Evolutionary conservation across 768 basidiomycete species (phyloP), one percentile per base, ranked within the genome.

Genomic region (Pleurotus ostreatus): DNA sequence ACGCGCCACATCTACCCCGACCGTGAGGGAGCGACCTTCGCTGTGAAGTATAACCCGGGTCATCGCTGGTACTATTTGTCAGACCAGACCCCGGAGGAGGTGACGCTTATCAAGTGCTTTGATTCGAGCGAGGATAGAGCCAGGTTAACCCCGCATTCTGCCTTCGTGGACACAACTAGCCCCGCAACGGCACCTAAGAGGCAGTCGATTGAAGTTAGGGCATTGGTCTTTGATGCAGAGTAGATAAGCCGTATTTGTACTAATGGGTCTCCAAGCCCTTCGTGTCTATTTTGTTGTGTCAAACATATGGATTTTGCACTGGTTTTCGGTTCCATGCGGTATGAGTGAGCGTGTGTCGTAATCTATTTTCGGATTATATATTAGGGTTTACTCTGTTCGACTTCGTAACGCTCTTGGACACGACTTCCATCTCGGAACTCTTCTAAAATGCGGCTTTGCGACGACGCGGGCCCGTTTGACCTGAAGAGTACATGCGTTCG

Each of bases 151-250:
- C 83, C 85, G 3, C 86, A 88, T 61, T 82, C 81, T n/a, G 83
- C 74, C 2, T 87, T 86, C 66, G 57, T 71, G 26, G 84, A 86
- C 57, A 77, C 79, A 1, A 69, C 70, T 1, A 83, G 80, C 3
- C 83, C 82, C 1, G 63, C 70, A 38, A 80, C 71, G 45, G 71
- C 80, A 0, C 79, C 78, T 4, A 65, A 70, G 3, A 69, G 84
- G 46, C 77, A 85, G 65, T 85, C 83, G 0, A 85, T 86, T 48
- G 85, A 87, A 67, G 60, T 87, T 20, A 68, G 84, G 25, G 78
- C 83, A 7, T 73, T 87, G 37, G 83, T 85, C n/a, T 87, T 85
- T 62, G 83, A 85, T 61, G 79, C 23, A 6, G 47, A 48, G 47
- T 48, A 48, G 47, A 34, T 34, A 34, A 34, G 30, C 30, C 30